A percentile compares a stretch with the other conserved stretches of the same genome.
Evolutionary conservation across 257 asterid genomes (phyloP).

Genomic region (Penstemon davidsonii): DNA sequence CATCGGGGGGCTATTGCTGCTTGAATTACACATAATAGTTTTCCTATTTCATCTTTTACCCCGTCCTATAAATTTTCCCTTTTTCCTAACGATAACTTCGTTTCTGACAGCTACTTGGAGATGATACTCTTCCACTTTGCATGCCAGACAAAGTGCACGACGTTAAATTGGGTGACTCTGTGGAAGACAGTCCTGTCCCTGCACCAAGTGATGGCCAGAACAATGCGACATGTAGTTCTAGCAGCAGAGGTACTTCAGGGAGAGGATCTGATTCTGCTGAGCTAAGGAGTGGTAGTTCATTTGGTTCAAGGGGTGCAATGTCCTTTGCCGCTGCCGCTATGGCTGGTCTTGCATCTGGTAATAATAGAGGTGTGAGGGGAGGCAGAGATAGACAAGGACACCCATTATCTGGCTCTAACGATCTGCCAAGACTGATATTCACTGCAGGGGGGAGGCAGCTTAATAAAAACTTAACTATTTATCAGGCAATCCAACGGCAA

Average conservation of each 20-base stretch:
- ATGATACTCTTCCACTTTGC: conserved; percentile 70
- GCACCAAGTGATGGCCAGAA: conserved; percentile 57
- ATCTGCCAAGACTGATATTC: conserved; percentile 68
- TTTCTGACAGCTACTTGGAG: conserved; percentile 67
- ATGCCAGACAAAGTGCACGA: conserved; percentile 87
- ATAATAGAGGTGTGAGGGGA: conserved; percentile 75
- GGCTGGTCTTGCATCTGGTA: conserved; percentile 91
- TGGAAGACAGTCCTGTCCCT: conserved; percentile 55
- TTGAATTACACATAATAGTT: not conserved
- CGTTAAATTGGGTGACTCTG: conserved; percentile 76
- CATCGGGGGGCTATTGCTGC: conserved; percentile 8
- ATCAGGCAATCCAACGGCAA: conserved; percentile 91
- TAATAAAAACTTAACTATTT: conserved; percentile 75
- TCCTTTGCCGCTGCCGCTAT: conserved; percentile 99
- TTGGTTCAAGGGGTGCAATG: conserved; percentile 93
- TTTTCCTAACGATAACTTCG: conserved; percentile 9
- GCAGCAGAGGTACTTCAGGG: conserved; percentile 62
- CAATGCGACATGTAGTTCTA: conserved; percentile 67
- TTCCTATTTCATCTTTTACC: not conserved
- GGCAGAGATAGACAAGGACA: conserved; percentile 74
- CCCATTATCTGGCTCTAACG: conserved; percentile 52
- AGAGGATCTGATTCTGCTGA: conserved; percentile 62
- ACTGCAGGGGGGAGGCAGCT: conserved; percentile 87
- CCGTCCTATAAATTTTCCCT: not conserved
- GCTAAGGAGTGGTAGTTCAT: conserved; percentile 68